These are phyloP conservation scores for Lathyrus aphaca DNA, from an alignment of 306 rosid genomes.

Conservation along the genomic window DNA sequence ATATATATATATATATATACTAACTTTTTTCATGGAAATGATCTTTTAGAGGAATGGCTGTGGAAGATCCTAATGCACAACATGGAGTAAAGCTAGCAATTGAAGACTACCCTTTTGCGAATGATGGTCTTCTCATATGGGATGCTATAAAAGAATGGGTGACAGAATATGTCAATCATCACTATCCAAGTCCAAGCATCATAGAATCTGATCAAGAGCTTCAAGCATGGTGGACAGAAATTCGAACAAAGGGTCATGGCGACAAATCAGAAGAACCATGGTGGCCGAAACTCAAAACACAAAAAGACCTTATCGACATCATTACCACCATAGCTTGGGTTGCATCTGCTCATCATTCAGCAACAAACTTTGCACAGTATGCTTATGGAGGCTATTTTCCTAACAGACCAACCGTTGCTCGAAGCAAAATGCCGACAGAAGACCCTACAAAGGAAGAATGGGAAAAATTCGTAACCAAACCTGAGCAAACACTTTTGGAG, in stretches of 20 bases:
- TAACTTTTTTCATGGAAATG: too few species aligned
- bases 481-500: conserved; percentile 44
- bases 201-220: conserved; percentile 49
- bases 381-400: conserved; percentile 52
- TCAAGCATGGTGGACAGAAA: conserved; percentile 61
- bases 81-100: conserved; percentile 55
- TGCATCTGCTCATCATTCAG: conserved; percentile 54
- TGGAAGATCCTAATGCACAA: conserved; percentile 42
- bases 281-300: conserved; percentile 56
- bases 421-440: conserved; percentile 54
- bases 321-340: conserved; percentile 48
- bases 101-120: conserved; percentile 59
- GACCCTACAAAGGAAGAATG: conserved; percentile 50
- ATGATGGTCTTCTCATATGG: conserved; percentile 59
- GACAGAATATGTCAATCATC: conserved; percentile 51
- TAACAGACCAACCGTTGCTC: conserved; percentile 44
- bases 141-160: conserved; percentile 51
- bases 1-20: too few species aligned
- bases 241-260: conserved; percentile 44
- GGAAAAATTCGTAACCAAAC: conserved; percentile 42
- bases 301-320: conserved; percentile 39
- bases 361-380: conserved; percentile 52
- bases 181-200: conserved; percentile 42
- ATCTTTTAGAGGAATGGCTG: conserved; percentile 49
- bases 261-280: conserved; percentile 52